Percentiles rank a stretch among this genome's conserved stretches.
phyloP scores from a whole-genome alignment of 306 rosid genomes.

The Gastrolobium bilobum region DNA sequence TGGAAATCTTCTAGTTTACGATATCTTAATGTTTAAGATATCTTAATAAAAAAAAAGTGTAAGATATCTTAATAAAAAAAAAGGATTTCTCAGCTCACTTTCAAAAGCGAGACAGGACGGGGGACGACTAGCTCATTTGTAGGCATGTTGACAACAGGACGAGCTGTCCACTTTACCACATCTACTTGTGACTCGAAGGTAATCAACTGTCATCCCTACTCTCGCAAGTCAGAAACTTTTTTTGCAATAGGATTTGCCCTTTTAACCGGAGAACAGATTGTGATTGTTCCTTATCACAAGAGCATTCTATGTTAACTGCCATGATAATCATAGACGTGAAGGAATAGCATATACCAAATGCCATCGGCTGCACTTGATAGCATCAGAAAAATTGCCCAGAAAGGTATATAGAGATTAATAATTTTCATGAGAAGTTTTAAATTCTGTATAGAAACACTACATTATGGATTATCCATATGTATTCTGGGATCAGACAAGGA shows the following conservation, averaged over 20 bases:
- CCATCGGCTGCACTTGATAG: constrained; percentile 39
- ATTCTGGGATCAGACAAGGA: constrained; percentile 42
- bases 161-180: accelerated
- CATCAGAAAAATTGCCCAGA: constrained; percentile 33
- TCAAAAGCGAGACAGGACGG: too few relatives aligned
- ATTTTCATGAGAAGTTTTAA: constrained; percentile 38
- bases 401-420: constrained; percentile 18
- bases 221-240: too few relatives aligned
- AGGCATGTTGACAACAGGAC: too few relatives aligned
- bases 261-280: neutral
- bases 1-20: too few relatives aligned
- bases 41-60: too few relatives aligned
- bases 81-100: too few relatives aligned
- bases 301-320: constrained; percentile 8
- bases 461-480: constrained; percentile 53
- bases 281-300: constrained; percentile 11
- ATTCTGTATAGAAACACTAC: constrained; percentile 47
- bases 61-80: too few relatives aligned
- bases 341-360: constrained; percentile 27
- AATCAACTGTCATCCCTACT: too few relatives aligned
- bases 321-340: neutral
- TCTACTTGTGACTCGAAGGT: too few relatives aligned
- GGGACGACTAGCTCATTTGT: too few relatives aligned
- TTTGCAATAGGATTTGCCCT: too few relatives aligned
- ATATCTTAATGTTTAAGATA: too few relatives aligned